Evolutionary conservation across 805 yeast genomes (phyloP).

Genomic region (Kazachstania viticola): DNA sequence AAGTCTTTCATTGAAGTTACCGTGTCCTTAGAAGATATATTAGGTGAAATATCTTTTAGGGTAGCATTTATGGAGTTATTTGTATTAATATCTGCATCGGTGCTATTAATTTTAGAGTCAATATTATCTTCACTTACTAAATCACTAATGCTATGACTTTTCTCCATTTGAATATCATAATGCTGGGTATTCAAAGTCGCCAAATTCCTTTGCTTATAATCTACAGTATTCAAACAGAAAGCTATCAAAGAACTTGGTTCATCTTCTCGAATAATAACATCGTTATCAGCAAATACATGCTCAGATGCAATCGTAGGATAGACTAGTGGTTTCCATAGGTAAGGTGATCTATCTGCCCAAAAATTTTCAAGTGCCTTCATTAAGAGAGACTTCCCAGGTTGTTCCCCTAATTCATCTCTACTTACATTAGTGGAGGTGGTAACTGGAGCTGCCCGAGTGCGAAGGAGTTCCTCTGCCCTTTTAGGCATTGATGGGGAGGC

Average conservation of each 20-base stretch:
- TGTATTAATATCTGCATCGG: neutral
- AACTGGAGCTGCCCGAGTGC: constrained; percentile 13
- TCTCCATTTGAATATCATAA: neutral
- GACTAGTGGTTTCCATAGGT: constrained; percentile 84
- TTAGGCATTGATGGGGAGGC: constrained; percentile 6
- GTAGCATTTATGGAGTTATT: neutral
- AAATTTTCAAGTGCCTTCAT: constrained; percentile 78
- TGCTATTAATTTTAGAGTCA: neutral
- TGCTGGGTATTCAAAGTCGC: too few species aligned
- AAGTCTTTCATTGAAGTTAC: neutral
- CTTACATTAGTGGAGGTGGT: constrained; percentile 12
- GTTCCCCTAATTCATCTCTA: constrained; percentile 24
- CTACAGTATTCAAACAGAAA: constrained; percentile 77
- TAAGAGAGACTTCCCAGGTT: constrained; percentile 62
- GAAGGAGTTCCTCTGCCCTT: too few species aligned
- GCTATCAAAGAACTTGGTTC: constrained; percentile 94
- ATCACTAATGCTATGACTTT: neutral
- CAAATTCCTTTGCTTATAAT: constrained; percentile 55
- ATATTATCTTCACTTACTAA: neutral
- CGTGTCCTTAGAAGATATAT: neutral
- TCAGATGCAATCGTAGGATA: constrained; percentile 73
- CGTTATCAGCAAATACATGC: constrained; percentile 87
- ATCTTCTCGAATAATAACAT: constrained; percentile 87
- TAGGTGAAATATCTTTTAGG: neutral
- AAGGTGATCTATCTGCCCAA: constrained; percentile 96